Evolutionary conservation across 1,139 yeast species (phyloP).

Genomic region (Komagataea norvegica): DNA sequence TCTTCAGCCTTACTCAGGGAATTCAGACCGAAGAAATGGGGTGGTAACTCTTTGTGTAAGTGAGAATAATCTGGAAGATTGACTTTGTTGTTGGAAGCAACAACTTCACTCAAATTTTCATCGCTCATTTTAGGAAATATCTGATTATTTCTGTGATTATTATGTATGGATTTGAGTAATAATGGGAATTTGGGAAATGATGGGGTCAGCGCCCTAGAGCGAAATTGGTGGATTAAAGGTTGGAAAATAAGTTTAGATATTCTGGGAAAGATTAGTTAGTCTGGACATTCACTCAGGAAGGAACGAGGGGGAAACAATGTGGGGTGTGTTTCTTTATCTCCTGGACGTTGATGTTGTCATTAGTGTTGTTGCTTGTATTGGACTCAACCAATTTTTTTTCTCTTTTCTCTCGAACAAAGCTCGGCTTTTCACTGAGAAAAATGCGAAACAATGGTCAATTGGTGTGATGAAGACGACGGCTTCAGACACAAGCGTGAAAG

Average conservation of each 20-base stretch:
- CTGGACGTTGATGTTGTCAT: too few relatives aligned
- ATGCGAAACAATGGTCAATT: too few relatives aligned
- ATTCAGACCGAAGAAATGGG: constrained; percentile 77
- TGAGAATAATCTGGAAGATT: constrained; percentile 32
- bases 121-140: constrained; percentile 30
- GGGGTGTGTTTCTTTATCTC: too few relatives aligned
- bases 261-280: constrained; percentile 8
- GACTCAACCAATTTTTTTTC: too few relatives aligned
- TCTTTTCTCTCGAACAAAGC: too few relatives aligned
- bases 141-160: not conserved
- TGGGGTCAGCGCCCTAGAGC: constrained; percentile 9
- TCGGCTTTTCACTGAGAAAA: too few relatives aligned
- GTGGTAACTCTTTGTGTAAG: constrained; percentile 44
- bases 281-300: not conserved
- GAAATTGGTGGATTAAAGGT: constrained; percentile 7
- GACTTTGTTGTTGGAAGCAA: constrained; percentile 26
- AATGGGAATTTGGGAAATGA: constrained; percentile 3
- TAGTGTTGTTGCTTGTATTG: too few relatives aligned
- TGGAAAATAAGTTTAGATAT: constrained; percentile 9
- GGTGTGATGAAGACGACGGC: too few relatives aligned
- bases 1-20: constrained; percentile 66
- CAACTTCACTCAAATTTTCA: constrained; percentile 35
- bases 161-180: constrained; percentile 1
- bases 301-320: not conserved
- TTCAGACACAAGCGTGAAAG: too few relatives aligned